Base-by-base conservation (phyloP, 1,139 yeast genomes). In the Yamadazyma trypodendri region DNA sequence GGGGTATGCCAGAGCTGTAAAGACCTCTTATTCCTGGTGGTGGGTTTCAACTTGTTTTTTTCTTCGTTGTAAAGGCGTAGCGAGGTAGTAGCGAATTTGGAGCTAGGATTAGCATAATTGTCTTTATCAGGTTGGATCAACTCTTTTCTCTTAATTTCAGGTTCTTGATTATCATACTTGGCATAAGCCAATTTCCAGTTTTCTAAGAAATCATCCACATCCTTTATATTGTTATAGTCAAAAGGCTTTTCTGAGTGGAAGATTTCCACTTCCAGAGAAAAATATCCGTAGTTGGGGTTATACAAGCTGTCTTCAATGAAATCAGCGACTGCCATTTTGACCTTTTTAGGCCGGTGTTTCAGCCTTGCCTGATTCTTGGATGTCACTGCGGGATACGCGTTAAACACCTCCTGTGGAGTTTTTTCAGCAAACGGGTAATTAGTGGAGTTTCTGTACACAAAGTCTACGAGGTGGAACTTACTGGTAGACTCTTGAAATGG, bases 1-100 rank as follows among this genome's bases (percentile, higher is more conserved):
- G 96, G 96, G 0, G 95, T 87, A 54, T 87, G 95, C 96, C 96
- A 87, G 33, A 86, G 63, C 57, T 87, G 96, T 16, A 82, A 60
- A 13, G 79, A 68, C 28, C 72, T 65, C 39, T 64, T 65, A 48
- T 53, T 38, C 42, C 43, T 31, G 35, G 50, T 29, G 11, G 38
- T 28, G 9, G 47, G 47, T 7, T 41, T 34, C 16, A 44, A 36
- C 3, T 46, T 42, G 13, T 42, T 46, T 35, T 50, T 54, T 45
- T 66, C 70, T 40, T 63, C 63, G 15, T 58, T 50, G 20, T 63
- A 58, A 21, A 68, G 51, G 13, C 51, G 47, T 33, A 56, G 51
- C 8, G 76, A 74, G 24, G 59, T 46, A n/a, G 49, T 41, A 6
- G 72, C 76, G 43, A 65, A 55, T 34, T 54, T 58, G 0, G 63